These are phyloP conservation scores for Fusarium neocosmosporiellum DNA, from an alignment of 2,329 filamentous ascomycete genomes.

Conservation along the genomic window DNA sequence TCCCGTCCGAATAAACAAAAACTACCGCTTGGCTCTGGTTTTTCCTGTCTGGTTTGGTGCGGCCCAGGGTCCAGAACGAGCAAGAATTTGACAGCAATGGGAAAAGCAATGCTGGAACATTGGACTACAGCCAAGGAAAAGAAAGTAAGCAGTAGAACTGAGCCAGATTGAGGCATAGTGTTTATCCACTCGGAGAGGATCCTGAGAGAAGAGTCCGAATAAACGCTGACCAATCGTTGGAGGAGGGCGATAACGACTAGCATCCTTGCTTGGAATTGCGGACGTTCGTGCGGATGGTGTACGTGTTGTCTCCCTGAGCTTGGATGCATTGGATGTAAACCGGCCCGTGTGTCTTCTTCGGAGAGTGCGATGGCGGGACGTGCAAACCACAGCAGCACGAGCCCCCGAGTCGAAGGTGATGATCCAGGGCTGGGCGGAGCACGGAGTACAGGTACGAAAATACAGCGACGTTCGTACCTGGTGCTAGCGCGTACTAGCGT, in stretches of 20 bases:
- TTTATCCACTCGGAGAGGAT: slow-evolving; percentile 35
- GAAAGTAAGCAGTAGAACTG: slow-evolving; percentile 34
- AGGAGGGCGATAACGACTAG: slow-evolving; percentile 29
- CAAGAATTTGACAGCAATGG: slow-evolving; percentile 9
- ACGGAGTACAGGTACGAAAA: slow-evolving; percentile 21
- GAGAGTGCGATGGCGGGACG: slow-evolving; percentile 41
- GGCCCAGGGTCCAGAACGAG: slow-evolving; percentile 9
- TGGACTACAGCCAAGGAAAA: slow-evolving; percentile 17
- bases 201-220: slow-evolving; percentile 19
- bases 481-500: slow-evolving; percentile 20
- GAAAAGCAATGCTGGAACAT: slow-evolving; percentile 33
- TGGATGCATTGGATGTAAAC: slow-evolving; percentile 21
- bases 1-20: slow-evolving; percentile 8
- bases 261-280: slow-evolving; percentile 24
- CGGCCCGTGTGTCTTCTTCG: slow-evolving; percentile 37
- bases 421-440: slow-evolving; percentile 10
- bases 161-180: slow-evolving; percentile 33
- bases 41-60: slow-evolving; percentile 6
- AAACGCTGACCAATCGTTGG: slow-evolving; percentile 39
- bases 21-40: slow-evolving; percentile 4
- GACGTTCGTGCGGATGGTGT: slow-evolving; percentile 11
- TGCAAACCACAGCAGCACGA: slow-evolving; percentile 28
- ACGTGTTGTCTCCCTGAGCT: slow-evolving; percentile 8
- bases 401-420: slow-evolving; percentile 9
- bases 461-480: slow-evolving; percentile 8